Evolutionary conservation across 1,139 yeast species (phyloP), one percentile per base, ranked within the genome.

Genomic region (Suhomyces yuchorum): DNA sequence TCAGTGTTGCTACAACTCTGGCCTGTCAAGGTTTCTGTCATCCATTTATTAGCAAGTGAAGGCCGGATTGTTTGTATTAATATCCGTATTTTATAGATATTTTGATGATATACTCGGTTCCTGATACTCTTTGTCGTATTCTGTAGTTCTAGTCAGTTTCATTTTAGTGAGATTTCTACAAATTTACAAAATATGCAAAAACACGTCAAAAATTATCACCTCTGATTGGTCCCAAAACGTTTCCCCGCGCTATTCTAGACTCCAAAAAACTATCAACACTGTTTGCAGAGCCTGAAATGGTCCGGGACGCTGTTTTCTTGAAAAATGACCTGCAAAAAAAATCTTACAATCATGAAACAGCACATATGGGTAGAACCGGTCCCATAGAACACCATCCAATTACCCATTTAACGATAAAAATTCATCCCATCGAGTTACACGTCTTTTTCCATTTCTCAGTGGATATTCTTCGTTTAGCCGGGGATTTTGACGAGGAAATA

Each of bases 401-500:
- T 3, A 4, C 4, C 7, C 18, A 1, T 19, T 17, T 12, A 8
- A 7, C 37, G 7, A 9, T 23, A 20, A 39, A 39, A 30, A 39
- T 32, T 20, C 26, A 18, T 24, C 30, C 37, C n/a, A 12, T 7
- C 20, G 26, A 14, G 19, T 18, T 24, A 39, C 36, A 30, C 42
- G 42, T 20, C 30, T 23, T 37, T 23, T 14, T 8, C 39, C 4
- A 11, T 24, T 17, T 8, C 2, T 6, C 5, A 3, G 30, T 8
- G 4, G 30, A 26, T 11, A 26, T 4, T 26, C 30, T 26, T 26
- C 30, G 30, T 26, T 26, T 26, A 26, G 30, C 30, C 23, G 30
- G 37, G 32, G 14, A 23, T 3, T 26, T 40, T 40, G 37, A 33
- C 37, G 37, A 33, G 43, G 34, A 23, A 18, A 34, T 17, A 15